Conservation (phyloP, 257 asterid species). For the Petunia secreta region DNA sequence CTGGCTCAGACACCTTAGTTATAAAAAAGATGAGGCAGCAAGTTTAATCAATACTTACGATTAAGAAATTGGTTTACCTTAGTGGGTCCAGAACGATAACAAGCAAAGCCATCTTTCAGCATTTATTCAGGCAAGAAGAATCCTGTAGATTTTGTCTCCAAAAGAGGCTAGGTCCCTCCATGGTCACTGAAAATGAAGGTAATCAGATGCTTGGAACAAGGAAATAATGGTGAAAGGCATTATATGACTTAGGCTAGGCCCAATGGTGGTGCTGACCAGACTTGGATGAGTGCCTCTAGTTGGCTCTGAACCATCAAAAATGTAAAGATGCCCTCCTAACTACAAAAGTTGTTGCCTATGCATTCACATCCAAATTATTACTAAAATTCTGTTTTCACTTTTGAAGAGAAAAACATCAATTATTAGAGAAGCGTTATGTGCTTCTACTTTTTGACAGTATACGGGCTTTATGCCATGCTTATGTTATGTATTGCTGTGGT, state of each 20-base stretch:
- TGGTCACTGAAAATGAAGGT: constrained; percentile 46
- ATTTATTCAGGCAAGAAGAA: constrained; percentile 41
- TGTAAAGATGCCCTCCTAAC: background rate
- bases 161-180: constrained; percentile 35
- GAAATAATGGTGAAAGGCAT: constrained; percentile 6
- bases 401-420: too few species aligned
- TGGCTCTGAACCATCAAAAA: constrained; percentile 20
- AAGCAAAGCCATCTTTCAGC: constrained; percentile 35
- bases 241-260: background rate
- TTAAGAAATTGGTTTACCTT: constrained; percentile 5
- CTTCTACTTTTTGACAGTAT: too few species aligned
- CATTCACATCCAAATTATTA: too few species aligned
- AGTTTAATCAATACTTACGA: background rate
- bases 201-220: background rate
- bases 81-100: background rate
- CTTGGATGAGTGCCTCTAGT: background rate
- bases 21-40: too few species aligned
- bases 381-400: too few species aligned
- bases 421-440: too few species aligned
- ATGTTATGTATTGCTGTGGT: too few species aligned
- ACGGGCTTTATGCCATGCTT: too few species aligned
- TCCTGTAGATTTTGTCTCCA: constrained; percentile 37
- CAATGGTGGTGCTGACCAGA: constrained; percentile 3
- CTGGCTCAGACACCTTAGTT: too few species aligned
- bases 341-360: background rate